A percentile compares a stretch with the other conserved stretches of the same genome.
These are phyloP conservation scores for Euphorbia tirucalli DNA, from an alignment of 345 rosid genomes.

Conservation along the genomic window DNA sequence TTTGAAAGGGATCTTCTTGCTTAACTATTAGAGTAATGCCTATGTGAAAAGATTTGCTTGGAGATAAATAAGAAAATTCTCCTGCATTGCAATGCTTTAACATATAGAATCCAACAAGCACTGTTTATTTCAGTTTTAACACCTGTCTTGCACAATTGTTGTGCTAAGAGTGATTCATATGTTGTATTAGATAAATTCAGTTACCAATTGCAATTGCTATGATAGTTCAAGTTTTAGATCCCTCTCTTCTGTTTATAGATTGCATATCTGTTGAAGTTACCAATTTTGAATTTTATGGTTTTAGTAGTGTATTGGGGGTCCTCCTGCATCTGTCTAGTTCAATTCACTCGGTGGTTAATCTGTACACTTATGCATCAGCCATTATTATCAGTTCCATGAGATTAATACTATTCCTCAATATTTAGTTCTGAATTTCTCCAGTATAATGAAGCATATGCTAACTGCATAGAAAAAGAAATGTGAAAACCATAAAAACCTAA, in stretches of 20 bases:
- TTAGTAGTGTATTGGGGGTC: neutral
- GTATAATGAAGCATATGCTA: too few relatives aligned
- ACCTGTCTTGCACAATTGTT: neutral
- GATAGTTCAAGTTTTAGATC: neutral
- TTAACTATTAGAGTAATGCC: too few relatives aligned
- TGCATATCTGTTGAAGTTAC: neutral
- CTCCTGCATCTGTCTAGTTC: neutral
- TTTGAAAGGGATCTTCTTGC: slow-evolving; percentile 9
- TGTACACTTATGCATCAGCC: neutral
- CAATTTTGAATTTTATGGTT: neutral
- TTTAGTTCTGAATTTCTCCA: too few relatives aligned
- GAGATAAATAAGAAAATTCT: neutral
- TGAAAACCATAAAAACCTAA: neutral
- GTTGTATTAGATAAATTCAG: slow-evolving; percentile 1
- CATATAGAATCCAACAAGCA: neutral
- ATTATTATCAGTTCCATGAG: too few relatives aligned
- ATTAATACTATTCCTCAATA: too few relatives aligned
- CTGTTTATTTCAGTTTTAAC: neutral
- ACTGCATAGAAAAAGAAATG: too few relatives aligned
- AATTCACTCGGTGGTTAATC: neutral
- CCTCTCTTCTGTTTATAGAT: neutral
- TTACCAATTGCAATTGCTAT: neutral
- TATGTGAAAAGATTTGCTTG: too few relatives aligned
- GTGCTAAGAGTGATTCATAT: neutral
- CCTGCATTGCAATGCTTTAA: slow-evolving; percentile 2